Percentiles rank a stretch among this genome's conserved stretches.
These are phyloP conservation scores for Silybum marianum DNA, from an alignment of 129 eudicot genomes.

Conservation along the genomic window DNA sequence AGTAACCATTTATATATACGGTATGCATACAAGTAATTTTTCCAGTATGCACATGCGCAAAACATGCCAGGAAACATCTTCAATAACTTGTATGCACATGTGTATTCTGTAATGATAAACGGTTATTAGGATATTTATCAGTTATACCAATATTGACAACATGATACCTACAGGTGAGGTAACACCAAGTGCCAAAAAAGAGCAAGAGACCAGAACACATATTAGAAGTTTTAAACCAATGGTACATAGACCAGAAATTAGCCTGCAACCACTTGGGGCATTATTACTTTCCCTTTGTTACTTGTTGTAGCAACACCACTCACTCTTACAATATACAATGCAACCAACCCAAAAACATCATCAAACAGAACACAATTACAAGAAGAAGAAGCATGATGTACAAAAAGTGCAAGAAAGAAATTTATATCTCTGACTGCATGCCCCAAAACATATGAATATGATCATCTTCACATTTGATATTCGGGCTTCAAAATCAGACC, in stretches of 20 bases:
- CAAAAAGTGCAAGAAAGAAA: conserved; percentile 34
- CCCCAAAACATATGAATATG: conserved; percentile 31
- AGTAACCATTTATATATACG: too few species aligned
- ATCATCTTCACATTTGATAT: conserved; percentile 24
- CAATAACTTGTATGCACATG: too few species aligned
- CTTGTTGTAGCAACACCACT: conserved; percentile 19
- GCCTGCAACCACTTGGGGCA: conserved; percentile 2
- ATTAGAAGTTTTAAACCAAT: conserved; percentile 4
- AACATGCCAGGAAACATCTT: too few species aligned
- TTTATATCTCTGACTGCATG: conserved; percentile 17
- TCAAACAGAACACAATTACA: conserved; percentile 1
- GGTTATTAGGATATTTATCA: too few species aligned
- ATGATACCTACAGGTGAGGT: neutral
- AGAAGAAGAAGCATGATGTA: conserved; percentile 13
- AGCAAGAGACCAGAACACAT: neutral
- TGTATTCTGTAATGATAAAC: too few species aligned
- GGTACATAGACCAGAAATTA: conserved; percentile 4
- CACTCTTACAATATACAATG: conserved; percentile 28
- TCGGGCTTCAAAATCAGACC: conserved; percentile 24
- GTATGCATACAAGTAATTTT: too few species aligned
- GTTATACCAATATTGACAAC: neutral
- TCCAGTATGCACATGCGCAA: too few species aligned
- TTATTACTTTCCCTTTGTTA: conserved; percentile 23
- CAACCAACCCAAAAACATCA: neutral
- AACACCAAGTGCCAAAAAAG: neutral